Evolutionary conservation across 805 yeast species (phyloP), one percentile per base, ranked within the genome.

Genomic region (Vanderwaltozyma yarrowii): DNA sequence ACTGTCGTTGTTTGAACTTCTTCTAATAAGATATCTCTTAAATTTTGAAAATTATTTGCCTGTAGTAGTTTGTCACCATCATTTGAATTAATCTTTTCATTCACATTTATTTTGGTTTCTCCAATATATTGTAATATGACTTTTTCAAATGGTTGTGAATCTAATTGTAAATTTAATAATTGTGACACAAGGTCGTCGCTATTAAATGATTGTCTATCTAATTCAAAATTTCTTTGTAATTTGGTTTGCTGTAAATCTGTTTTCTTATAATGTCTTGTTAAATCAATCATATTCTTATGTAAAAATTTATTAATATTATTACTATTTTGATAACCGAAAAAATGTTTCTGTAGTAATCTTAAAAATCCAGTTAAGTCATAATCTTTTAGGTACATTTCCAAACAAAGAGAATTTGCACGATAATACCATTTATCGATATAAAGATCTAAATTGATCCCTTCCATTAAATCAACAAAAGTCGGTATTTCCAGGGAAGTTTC

Each of bases 351-450:
- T 34, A 84, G 59, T 10, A 67, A 61, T 4, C 53, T 46, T 2
- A 86, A 47, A 37, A 82, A 58, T 1, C 52, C 54, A 0, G 52
- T 46, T 14, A 89, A 64, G 24, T 73, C 61, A 48, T 73, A 83
- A 0, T 89, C 86, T 12, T 71, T 64, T 39, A 73, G 68, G 23
- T 83, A 64, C 31, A 88, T 57, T 27, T 70, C 65, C 42, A 79
- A 55, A 15, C 86, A 64, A 17, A 75, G 52, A 23, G 60, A 61
- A 54, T 87, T 88, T 0, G 96, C 87, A 30, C 80, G 64, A 9
- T 63, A 50, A 47, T 81, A 85, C 29, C 83, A 80, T 17, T 69
- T 66, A 33, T 75, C 68, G 14, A 89, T 66, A 33, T 70, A 72
- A 18, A 76, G 54, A 31, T 71, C 67, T 19, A 88, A 60, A 45